Conservation (phyloP, 1,139 yeast genomes). For the Candida gigantensis region DNA sequence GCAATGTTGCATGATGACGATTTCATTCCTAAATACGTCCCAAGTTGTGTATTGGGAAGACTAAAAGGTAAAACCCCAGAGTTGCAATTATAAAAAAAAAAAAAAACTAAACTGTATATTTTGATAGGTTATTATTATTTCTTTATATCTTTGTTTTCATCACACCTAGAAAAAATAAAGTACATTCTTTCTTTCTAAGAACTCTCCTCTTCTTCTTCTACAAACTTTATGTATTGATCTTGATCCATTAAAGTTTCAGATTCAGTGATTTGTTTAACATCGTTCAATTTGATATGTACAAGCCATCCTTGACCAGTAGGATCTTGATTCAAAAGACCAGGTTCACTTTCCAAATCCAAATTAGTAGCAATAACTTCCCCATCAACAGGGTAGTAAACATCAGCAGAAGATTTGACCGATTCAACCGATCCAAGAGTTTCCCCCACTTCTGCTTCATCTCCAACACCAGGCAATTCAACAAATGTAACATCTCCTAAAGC, state of each 20-base stretch:
- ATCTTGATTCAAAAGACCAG: conserved; percentile 79
- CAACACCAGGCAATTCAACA: conserved; percentile 85
- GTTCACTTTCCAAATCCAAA: conserved; percentile 61
- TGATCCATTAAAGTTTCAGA: conserved; percentile 39
- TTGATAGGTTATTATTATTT: neutral
- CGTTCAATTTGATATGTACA: conserved; percentile 64
- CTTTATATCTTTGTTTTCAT: conserved; percentile 1
- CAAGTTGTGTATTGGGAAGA: conserved; percentile 48
- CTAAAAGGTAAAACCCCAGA: conserved; percentile 47
- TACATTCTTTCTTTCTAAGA: neutral
- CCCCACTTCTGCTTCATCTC: conserved; percentile 64
- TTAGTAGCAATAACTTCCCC: conserved; percentile 80
- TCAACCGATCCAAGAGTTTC: conserved; percentile 93
- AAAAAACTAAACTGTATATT: neutral
- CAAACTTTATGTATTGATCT: conserved; percentile 65
- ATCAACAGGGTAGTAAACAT: conserved; percentile 83
- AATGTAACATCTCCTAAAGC: conserved; percentile 98
- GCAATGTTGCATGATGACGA: conserved; percentile 60
- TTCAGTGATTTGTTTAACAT: conserved; percentile 27
- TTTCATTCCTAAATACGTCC: conserved; percentile 51
- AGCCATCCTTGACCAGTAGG: conserved; percentile 97
- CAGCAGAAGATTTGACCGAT: conserved; percentile 92
- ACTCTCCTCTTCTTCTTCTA: conserved; percentile 39
- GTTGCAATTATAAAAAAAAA: conserved; percentile 18
- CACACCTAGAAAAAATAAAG: neutral